Evolutionary conservation across 1,139 yeast genomes (phyloP), one percentile per base, ranked within the genome.

Genomic region (Debaryomycetaceae sp.): DNA sequence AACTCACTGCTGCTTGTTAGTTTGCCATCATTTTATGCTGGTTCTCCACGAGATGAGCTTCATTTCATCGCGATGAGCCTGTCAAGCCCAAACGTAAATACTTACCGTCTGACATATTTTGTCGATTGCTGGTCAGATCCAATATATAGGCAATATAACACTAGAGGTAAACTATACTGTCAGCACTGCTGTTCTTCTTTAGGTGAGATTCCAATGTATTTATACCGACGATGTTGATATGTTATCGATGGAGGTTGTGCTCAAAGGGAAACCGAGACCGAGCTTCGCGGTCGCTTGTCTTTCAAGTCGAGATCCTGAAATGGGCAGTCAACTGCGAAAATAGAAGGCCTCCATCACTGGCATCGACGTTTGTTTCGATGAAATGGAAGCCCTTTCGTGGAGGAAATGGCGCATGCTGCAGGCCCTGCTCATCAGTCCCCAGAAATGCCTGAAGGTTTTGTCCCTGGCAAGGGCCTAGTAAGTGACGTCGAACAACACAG

Each of bases 1-100:
- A 84, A 46, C 59, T 45, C 40, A 63, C 66, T 60, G 40, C 17
- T 29, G n/a, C 13, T 27, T 17, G 48, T 48, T 48, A 48, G 49
- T 42, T 39, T 38, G 20, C 9, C n/a, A 11, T 41, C 11, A 23
- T 40, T 40, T 27, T 20, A 14, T 27, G 31, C 11, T 8, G 8
- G 2, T 11, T 2, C 11, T 11, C 31, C 8, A 8, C 31, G 31
- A 27, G 31, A 27, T 27, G 31, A 27, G 11, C 31, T 27, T 7
- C 31, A 39, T 8, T n/a, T 9, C 17, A 31, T 24, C 36, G 42
- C 38, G 23, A n/a, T 8, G 7, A 22, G 37, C 38, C 17, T 6
- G 36, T 22, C 8, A 22, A 11, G 11, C 31, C 11, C 31, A 7
- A 8, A 9, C 34, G 34, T 24, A n/a, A 17, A 34, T 34, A 42